These are phyloP conservation scores for Nicotiana paniculata DNA, from an alignment of 257 asterid genomes.

Conservation along the genomic window DNA sequence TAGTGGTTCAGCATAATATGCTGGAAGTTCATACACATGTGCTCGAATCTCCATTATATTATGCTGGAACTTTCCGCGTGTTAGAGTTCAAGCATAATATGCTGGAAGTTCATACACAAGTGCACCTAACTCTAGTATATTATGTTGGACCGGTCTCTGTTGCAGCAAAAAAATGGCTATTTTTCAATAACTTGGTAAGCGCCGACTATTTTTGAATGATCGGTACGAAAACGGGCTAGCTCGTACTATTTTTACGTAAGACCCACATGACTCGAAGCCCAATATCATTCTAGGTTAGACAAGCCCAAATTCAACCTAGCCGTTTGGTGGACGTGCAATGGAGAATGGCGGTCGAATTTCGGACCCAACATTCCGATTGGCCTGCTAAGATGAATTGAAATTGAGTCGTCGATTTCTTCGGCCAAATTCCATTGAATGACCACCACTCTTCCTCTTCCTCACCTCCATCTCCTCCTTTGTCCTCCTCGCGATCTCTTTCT, in stretches of 20 bases:
- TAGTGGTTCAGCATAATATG: too few species aligned
- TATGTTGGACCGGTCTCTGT: too few species aligned
- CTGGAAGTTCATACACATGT: too few species aligned
- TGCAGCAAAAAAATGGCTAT: too few species aligned
- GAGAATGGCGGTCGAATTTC: background rate
- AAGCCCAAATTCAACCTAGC: background rate
- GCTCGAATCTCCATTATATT: too few species aligned
- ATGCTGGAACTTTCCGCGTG: too few species aligned
- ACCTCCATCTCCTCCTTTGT: background rate
- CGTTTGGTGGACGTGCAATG: background rate
- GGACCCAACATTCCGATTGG: slow-evolving; percentile 4
- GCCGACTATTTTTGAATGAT: too few species aligned
- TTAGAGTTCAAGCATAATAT: too few species aligned
- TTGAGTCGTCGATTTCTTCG: background rate
- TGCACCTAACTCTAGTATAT: too few species aligned
- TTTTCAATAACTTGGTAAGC: too few species aligned
- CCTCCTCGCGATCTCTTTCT: background rate
- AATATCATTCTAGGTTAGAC: background rate
- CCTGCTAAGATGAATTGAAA: slow-evolving; percentile 7
- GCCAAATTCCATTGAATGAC: background rate
- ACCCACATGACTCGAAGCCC: background rate
- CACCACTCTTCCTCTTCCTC: slow-evolving; percentile 11
- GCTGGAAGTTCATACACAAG: too few species aligned
- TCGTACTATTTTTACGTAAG: background rate
- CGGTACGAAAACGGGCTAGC: too few species aligned